Evolutionary conservation across 2,329 filamentous ascomycete species (phyloP), one percentile per base, ranked within the genome.

Genomic region (Zymoseptoria passerinii): DNA sequence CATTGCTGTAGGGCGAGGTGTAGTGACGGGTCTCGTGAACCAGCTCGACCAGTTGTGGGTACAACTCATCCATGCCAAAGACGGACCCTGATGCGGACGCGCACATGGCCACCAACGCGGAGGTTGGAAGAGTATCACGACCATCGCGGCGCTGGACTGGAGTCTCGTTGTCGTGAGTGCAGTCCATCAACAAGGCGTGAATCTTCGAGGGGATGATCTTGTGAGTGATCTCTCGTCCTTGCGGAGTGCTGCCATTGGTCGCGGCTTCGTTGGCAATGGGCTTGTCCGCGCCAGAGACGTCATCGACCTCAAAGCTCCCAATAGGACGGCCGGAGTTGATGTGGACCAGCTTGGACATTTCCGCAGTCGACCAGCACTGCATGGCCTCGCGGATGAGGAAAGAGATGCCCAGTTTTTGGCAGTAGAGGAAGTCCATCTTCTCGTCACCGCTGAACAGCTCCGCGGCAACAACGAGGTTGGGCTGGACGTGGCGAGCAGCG

Each of bases 171-270:
- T 99, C 94, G 73, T 99, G 94, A 0, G 95, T 99, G 74, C 95
- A 99, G 72, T 99, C 95, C 91, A 97, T 97, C 75, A 99, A 96
- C 0, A 99, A 78, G 0, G 92, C 94, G 65, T 96, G 92, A 0
- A 97, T 88, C 3, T 92, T 90, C 3, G 85, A 89, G n/a, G 88
- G 86, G 65, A 90, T 89, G 73, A 99, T 92, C 61, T 82, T 87
- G 64, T 87, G 88, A 64, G 96, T 81, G 18, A 89, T 82, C 67
- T 92, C 87, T 40, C 79, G 77, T 29, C 77, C 71, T 28, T 67
- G 68, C 68, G 67, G 60, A 3, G 71, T 72, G 28, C 52, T 59
- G 29, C 68, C 65, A 40, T 72, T 71, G 13, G 71, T 61, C 10
- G 71, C 64, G 4, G 70, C 65, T 16, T 52, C 50, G 58, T 71